Evolutionary conservation across 257 asterid species (phyloP).

Genomic region (Penstemon davidsonii): DNA sequence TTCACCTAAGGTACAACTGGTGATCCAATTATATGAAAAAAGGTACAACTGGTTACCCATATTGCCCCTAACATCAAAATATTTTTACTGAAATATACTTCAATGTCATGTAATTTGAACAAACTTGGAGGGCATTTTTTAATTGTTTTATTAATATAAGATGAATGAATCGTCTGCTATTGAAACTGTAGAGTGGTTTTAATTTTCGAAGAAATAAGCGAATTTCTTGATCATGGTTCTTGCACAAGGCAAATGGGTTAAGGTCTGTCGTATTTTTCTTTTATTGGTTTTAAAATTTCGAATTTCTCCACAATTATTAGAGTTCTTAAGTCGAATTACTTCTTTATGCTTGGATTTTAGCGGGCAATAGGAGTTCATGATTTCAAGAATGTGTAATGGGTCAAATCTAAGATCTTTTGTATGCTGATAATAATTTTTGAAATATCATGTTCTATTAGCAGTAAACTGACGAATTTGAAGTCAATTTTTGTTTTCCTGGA

Average conservation of each 20-base stretch:
- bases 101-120: not conserved
- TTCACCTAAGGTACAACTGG: no score
- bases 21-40: no score
- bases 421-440: not conserved
- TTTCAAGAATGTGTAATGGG: not conserved
- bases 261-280: conserved; percentile 35
- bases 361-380: not conserved
- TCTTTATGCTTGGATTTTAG: not conserved
- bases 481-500: no score
- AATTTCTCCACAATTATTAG: not conserved
- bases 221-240: conserved; percentile 37
- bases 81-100: no score
- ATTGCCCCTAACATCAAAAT: no score
- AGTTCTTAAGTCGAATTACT: not conserved
- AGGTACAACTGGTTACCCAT: no score
- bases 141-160: not conserved
- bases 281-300: not conserved
- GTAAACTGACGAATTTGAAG: no score
- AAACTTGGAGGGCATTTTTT: conserved; percentile 4
- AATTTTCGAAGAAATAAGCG: not conserved
- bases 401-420: not conserved
- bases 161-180: not conserved
- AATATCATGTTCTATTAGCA: no score
- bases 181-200: not conserved
- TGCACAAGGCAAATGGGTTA: conserved; percentile 54